phyloP scores from a whole-genome alignment of 768 basidiomycete genomes.

The Leucocoprinus sp. region DNA sequence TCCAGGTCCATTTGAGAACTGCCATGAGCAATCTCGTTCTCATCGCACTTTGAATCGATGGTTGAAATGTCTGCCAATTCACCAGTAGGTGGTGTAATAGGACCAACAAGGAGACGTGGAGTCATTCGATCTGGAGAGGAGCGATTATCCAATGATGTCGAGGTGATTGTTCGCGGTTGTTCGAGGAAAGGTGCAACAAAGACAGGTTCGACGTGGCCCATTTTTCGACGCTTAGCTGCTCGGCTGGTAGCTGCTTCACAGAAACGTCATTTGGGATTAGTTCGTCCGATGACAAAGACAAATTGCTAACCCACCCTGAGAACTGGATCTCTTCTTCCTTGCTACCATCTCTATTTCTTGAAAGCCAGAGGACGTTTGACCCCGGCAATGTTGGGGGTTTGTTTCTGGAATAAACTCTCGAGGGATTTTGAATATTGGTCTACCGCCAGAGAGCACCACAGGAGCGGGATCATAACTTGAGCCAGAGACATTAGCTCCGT shows the following conservation, averaged over 20 bases:
- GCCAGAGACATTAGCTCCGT: not conserved
- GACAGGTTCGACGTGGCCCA: not conserved
- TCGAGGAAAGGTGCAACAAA: not conserved
- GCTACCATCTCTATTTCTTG: not conserved
- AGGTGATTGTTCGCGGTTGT: no score
- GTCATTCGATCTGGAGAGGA: no score
- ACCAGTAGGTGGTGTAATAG: not conserved
- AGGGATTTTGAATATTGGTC: not conserved
- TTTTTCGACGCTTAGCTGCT: not conserved
- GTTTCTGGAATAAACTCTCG: not conserved
- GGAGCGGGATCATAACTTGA: not conserved
- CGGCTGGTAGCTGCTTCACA: not conserved
- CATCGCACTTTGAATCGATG: not conserved
- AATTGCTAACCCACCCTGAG: not conserved
- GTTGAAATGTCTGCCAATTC: not conserved
- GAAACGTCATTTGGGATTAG: not conserved
- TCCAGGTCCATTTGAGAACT: slow-evolving; percentile 5
- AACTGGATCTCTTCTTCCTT: not conserved
- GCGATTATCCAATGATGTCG: no score
- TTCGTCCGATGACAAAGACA: not conserved
- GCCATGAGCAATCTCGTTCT: slow-evolving; percentile 4
- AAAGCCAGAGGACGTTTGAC: not conserved
- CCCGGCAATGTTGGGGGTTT: not conserved
- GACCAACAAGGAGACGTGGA: not conserved
- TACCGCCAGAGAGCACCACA: not conserved